Percentiles rank a stretch among this genome's conserved stretches.
These are phyloP conservation scores for Aureobasidium musti DNA, from an alignment of 2,329 filamentous ascomycete genomes.

Conservation along the genomic window DNA sequence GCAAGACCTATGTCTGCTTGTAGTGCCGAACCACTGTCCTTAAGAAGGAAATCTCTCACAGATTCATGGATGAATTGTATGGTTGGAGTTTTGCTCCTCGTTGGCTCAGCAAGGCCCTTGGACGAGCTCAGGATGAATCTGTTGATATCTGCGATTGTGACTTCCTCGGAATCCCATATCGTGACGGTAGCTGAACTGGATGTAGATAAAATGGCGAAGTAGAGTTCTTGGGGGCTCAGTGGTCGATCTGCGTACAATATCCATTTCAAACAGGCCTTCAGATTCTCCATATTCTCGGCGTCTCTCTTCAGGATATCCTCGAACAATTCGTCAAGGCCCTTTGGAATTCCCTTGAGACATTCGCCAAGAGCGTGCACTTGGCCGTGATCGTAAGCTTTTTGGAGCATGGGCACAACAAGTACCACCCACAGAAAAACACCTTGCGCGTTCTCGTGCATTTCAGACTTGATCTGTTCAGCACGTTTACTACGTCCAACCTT, in stretches of 20 bases:
- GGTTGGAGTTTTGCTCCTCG: constrained; percentile 36
- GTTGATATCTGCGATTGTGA: constrained; percentile 34
- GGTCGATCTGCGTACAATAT: not conserved
- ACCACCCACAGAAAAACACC: not conserved
- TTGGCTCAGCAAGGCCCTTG: constrained; percentile 55
- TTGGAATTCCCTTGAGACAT: not conserved
- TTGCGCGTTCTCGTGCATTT: not conserved
- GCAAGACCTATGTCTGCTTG: not conserved
- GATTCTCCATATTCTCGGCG: not conserved
- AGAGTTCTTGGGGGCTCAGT: not conserved
- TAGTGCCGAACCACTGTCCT: constrained; percentile 33
- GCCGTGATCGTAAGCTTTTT: not conserved
- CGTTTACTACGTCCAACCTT: not conserved
- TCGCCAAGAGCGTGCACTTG: not conserved
- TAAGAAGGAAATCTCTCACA: constrained; percentile 52
- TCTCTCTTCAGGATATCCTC: not conserved
- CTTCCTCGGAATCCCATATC: not conserved
- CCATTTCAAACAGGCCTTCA: not conserved
- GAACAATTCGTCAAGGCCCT: not conserved
- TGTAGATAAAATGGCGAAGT: not conserved
- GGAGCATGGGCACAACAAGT: not conserved
- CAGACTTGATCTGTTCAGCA: not conserved
- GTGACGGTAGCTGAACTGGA: not conserved
- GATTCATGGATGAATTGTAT: constrained; percentile 60
- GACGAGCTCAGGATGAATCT: constrained; percentile 48